Base-by-base conservation (phyloP, 2,329 filamentous ascomycete genomes). In the Fusarium redolens region DNA sequence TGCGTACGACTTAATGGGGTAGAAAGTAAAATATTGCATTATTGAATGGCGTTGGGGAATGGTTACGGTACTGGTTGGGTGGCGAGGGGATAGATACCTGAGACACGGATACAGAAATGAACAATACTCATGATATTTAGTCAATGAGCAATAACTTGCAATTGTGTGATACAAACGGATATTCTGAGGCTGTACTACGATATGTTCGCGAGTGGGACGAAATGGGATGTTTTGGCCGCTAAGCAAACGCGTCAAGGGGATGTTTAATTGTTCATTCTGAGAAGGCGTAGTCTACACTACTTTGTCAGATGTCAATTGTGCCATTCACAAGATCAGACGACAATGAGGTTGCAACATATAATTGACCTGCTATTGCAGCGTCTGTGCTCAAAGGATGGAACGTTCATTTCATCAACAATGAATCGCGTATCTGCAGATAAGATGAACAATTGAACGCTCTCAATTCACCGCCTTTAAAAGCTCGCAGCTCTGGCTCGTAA, bases 31-130 rank as follows among this genome's bases (percentile, higher is more conserved):
- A 68, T 11, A 40, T 47, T 50, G 58, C 68, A 69, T 72, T 59
- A 28, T 28, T 60, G 35, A 30, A 61, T 35, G 75, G 75, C 75
- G 75, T 77, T 77, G 61, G 72, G 72, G 65, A 52, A 50, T 20
- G 31, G 47, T 28, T 28, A 63, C 6, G 38, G 59, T 28, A 61
- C 33, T 64, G 65, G 47, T 38, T 68, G 28, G 61, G 70, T 25
- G 70, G 48, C 54, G 60, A 64, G 54, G 47, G 33, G 43, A 73
- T 68, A 47, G 56, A 60, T 71, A 64, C 70, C 61, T 45, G 48
- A 65, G 44, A 68, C 43, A 57, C 25, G 44, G 31, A 35, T 25
- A 51, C n/a, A 35, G 30, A 70, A 33, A 71, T 54, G 22, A 69
- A 69, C 15, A 45, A 50, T 22, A 57, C 31, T 44, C 5, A 60